Percentiles rank a stretch among this genome's conserved stretches.
Evolutionary conservation across 2,329 filamentous ascomycete species (phyloP).

Genomic region (Monilinia aucupariae): DNA sequence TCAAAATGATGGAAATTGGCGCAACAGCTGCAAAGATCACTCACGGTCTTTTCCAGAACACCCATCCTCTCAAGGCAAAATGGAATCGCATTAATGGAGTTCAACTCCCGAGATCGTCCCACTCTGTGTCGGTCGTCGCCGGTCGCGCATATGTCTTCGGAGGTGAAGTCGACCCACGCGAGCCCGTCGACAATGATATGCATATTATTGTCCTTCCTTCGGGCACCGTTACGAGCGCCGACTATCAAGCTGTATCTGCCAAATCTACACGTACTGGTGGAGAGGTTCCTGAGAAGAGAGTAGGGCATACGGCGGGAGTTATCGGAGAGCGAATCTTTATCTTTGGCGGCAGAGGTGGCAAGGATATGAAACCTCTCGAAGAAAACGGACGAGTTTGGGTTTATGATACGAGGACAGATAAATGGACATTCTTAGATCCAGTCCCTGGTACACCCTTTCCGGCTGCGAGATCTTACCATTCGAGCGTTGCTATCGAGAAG

Average conservation of each 20-base stretch:
- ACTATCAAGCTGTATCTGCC: conserved; percentile 54
- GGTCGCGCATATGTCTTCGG: conserved; percentile 67
- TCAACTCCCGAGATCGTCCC: conserved; percentile 65
- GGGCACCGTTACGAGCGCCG: conserved; percentile 48
- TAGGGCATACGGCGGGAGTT: conserved; percentile 66
- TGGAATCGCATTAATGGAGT: conserved; percentile 54
- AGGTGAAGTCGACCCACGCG: conserved; percentile 61
- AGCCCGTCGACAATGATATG: conserved; percentile 68
- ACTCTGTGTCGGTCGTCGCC: conserved; percentile 58
- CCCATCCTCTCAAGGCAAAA: conserved; percentile 45
- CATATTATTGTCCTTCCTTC: conserved; percentile 59
- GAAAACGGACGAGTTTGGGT: conserved; percentile 72
- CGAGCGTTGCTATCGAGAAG: conserved; percentile 51
- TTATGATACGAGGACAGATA: conserved; percentile 58
- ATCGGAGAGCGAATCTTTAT: conserved; percentile 69
- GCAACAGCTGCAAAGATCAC: conserved; percentile 25
- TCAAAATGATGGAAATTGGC: conserved; percentile 32
- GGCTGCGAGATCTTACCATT: conserved; percentile 65
- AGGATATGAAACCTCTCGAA: conserved; percentile 64
- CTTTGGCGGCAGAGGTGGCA: conserved; percentile 72
- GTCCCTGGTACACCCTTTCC: conserved; percentile 47
- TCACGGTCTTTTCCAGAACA: conserved; percentile 29
- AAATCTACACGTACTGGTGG: conserved; percentile 38
- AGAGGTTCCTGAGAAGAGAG: conserved; percentile 58
- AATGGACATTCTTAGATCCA: conserved; percentile 63